Conservation (phyloP, 768 basidiomycete species). For the Glaciozyma martinii region DNA sequence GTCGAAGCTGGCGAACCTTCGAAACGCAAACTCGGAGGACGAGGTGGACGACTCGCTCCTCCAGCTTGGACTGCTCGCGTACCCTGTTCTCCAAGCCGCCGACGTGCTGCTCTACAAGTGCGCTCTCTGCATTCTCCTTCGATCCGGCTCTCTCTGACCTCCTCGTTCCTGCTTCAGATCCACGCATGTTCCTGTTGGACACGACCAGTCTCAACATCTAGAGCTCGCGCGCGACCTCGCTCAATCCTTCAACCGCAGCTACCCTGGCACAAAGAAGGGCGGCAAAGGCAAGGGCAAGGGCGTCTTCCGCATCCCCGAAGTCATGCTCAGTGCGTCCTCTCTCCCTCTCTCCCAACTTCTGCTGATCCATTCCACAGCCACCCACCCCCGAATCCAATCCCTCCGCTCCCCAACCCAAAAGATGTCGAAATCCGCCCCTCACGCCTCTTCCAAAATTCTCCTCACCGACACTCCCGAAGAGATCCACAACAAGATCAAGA, state of each 20-base stretch:
- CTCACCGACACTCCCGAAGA: slow-evolving; percentile 61
- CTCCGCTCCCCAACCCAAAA: slow-evolving; percentile 75
- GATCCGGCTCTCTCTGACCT: not conserved
- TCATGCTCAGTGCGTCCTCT: slow-evolving; percentile 58
- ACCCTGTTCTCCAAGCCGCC: slow-evolving; percentile 87
- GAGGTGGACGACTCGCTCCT: slow-evolving; percentile 73
- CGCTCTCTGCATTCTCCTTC: slow-evolving; percentile 29
- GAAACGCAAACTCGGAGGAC: slow-evolving; percentile 64
- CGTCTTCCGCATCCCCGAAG: slow-evolving; percentile 64
- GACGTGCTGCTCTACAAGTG: slow-evolving; percentile 82
- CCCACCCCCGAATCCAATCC: slow-evolving; percentile 71
- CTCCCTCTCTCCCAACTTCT: not conserved
- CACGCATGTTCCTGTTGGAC: slow-evolving; percentile 90
- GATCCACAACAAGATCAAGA: slow-evolving; percentile 62
- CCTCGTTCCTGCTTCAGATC: slow-evolving; percentile 47
- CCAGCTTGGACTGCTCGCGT: slow-evolving; percentile 78
- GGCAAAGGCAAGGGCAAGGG: slow-evolving; percentile 39
- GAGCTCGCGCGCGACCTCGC: slow-evolving; percentile 80
- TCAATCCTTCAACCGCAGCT: slow-evolving; percentile 67
- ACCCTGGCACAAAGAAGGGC: slow-evolving; percentile 34
- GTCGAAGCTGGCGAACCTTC: slow-evolving; percentile 64
- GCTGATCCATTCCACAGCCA: slow-evolving; percentile 46
- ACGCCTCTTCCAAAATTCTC: slow-evolving; percentile 69
- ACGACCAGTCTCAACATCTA: slow-evolving; percentile 91
- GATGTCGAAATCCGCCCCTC: slow-evolving; percentile 90